These are phyloP conservation scores for Wallacemonas rigidus DNA, from an alignment of 208 protist genomes.

Conservation along the genomic window DNA sequence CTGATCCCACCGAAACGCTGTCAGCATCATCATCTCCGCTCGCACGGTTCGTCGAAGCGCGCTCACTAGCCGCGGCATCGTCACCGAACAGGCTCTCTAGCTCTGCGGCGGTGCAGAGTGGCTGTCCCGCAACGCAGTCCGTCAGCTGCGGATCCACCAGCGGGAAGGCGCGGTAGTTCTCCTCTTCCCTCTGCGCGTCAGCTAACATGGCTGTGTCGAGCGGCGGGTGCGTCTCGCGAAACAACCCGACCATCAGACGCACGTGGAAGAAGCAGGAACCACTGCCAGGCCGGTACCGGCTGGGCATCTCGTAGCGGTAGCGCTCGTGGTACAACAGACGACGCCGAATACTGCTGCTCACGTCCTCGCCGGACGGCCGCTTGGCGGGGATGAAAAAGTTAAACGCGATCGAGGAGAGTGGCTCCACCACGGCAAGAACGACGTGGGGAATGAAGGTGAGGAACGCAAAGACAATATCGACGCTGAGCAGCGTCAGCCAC, in stretches of 20 bases:
- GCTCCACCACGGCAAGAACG: slow-evolving; percentile 60
- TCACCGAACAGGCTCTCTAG: slow-evolving; percentile 2
- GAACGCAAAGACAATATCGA: slow-evolving; percentile 47
- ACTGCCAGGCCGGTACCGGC: slow-evolving; percentile 44
- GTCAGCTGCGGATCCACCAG: slow-evolving; percentile 35
- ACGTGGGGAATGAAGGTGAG: slow-evolving; percentile 62
- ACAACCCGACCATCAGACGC: slow-evolving; percentile 50
- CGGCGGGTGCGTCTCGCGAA: slow-evolving; percentile 53
- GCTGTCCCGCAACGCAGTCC: slow-evolving; percentile 17
- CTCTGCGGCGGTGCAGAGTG: slow-evolving; percentile 8
- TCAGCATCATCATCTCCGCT: not conserved
- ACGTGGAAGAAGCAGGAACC: slow-evolving; percentile 70
- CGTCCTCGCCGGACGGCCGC: slow-evolving; percentile 26
- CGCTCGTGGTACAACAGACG: slow-evolving; percentile 61
- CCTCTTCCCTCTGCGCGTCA: slow-evolving; percentile 63
- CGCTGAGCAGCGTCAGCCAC: slow-evolving; percentile 62
- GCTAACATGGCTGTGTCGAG: slow-evolving; percentile 45
- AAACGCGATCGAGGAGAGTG: slow-evolving; percentile 62
- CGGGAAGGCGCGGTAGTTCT: slow-evolving; percentile 78
- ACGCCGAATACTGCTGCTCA: slow-evolving; percentile 55
- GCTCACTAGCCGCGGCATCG: not conserved
- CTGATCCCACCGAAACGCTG: not conserved
- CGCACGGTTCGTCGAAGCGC: too few relatives aligned
- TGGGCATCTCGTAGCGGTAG: slow-evolving; percentile 35
- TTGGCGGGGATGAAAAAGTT: slow-evolving; percentile 53